Evolutionary conservation across 2,329 filamentous ascomycete species (phyloP).

Genomic region (Neurospora sp.): DNA sequence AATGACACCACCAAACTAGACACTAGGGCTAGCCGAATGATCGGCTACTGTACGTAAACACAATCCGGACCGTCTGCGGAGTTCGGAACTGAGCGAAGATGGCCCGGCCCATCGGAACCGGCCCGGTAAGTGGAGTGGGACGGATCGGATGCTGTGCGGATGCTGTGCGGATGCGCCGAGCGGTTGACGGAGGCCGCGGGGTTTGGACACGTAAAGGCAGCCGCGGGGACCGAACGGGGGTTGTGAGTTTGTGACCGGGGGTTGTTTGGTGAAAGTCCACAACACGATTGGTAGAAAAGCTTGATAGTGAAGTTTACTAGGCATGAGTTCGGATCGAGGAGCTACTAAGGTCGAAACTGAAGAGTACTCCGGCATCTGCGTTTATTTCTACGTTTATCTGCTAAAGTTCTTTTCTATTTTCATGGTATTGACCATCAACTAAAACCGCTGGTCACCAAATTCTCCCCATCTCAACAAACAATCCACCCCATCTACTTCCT

Average conservation of each 20-base stretch:
- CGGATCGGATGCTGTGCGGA: neutral
- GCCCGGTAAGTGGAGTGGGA: neutral
- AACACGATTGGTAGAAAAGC: neutral
- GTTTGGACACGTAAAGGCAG: neutral
- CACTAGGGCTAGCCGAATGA: neutral
- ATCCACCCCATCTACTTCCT: neutral
- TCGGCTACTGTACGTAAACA: neutral
- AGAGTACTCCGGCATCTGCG: neutral
- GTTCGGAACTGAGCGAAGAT: neutral
- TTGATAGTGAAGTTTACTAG: neutral
- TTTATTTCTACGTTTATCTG: neutral
- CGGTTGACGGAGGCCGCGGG: neutral
- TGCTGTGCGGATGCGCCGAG: neutral
- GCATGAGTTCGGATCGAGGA: neutral
- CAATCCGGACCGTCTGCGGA: neutral
- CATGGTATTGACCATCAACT: neutral
- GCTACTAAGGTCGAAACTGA: neutral
- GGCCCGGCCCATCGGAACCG: neutral
- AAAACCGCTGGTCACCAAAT: neutral
- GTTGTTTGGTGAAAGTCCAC: neutral
- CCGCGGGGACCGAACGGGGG: neutral
- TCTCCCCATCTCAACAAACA: neutral
- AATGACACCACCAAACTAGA: neutral
- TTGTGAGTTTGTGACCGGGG: neutral
- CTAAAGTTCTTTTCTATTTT: neutral